A percentile compares a stretch with the other conserved stretches of the same genome.
Conservation (phyloP, 257 asterid genomes). For the Solanum piurae region DNA sequence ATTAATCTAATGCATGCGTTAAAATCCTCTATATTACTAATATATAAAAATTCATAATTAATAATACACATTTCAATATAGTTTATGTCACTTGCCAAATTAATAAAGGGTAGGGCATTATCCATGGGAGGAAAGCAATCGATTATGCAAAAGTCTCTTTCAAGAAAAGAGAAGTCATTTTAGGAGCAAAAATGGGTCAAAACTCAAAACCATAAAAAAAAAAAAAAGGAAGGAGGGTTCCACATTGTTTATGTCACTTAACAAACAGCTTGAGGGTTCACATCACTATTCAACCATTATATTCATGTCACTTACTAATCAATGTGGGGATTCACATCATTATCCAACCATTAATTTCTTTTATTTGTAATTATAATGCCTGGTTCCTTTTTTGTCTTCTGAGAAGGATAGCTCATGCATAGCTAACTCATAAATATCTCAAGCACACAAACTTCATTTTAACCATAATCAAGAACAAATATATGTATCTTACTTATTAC, state of each 20-base stretch:
- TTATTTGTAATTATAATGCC: neutral
- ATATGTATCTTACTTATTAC: neutral
- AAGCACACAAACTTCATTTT: neutral
- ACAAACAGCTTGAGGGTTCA: neutral
- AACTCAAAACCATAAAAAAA: neutral
- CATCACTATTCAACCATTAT: neutral
- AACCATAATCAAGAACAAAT: neutral
- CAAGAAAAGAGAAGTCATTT: neutral
- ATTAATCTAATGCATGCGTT: too few species aligned
- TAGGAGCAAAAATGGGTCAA: neutral
- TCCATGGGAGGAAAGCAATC: neutral
- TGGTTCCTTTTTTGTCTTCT: neutral
- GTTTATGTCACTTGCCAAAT: neutral
- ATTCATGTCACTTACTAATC: neutral
- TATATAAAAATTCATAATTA: too few species aligned
- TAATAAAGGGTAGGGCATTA: neutral
- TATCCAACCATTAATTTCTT: neutral
- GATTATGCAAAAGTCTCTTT: neutral
- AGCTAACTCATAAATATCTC: neutral
- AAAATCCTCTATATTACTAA: neutral
- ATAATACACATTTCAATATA: too few species aligned
- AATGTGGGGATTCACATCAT: neutral
- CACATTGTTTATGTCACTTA: neutral
- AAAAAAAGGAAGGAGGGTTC: neutral
- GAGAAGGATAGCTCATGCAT: neutral